A percentile compares a stretch with the other conserved stretches of the same genome.
phyloP scores from a whole-genome alignment of 2,329 filamentous ascomycete species.

The Exophiala xenobiotica region DNA sequence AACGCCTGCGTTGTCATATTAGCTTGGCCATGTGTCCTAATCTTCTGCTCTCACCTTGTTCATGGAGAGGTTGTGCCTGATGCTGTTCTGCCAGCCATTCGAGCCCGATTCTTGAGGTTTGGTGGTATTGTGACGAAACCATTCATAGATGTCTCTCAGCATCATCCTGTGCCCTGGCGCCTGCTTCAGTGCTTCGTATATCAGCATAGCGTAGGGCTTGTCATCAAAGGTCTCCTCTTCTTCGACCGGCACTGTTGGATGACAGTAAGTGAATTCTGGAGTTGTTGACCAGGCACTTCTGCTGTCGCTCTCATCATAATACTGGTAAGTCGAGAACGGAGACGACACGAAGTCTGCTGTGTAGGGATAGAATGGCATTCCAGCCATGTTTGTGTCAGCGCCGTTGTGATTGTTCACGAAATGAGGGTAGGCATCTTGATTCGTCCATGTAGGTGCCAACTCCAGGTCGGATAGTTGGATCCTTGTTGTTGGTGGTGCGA shows the following conservation, averaged over 20 bases:
- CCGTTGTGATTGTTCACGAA: constrained; percentile 1
- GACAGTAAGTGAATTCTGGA: constrained; percentile 12
- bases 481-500: constrained; percentile 3
- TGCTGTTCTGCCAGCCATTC: constrained; percentile 92
- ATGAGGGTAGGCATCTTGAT: constrained; percentile 6
- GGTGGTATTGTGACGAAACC: constrained; percentile 79
- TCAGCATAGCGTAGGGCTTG: constrained; percentile 77
- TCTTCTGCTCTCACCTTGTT: constrained; percentile 79
- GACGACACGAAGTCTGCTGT: constrained; percentile 1
- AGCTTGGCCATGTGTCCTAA: too few species aligned
- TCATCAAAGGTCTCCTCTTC: constrained; percentile 41
- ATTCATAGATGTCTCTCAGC: constrained; percentile 83
- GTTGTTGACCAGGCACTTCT: constrained; percentile 20
- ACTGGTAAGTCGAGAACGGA: constrained; percentile 12
- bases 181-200: constrained; percentile 72
- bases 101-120: constrained; percentile 62
- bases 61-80: constrained; percentile 94
- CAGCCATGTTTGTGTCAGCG: background rate
- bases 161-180: constrained; percentile 68
- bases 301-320: constrained; percentile 11
- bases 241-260: constrained; percentile 4
- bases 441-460: constrained; percentile 9
- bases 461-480: constrained; percentile 19
- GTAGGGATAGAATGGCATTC: constrained; percentile 6
- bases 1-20: constrained; percentile 36